Conservation (phyloP, 371 early-diverging fungal species). For the Nematocida minor region DNA sequence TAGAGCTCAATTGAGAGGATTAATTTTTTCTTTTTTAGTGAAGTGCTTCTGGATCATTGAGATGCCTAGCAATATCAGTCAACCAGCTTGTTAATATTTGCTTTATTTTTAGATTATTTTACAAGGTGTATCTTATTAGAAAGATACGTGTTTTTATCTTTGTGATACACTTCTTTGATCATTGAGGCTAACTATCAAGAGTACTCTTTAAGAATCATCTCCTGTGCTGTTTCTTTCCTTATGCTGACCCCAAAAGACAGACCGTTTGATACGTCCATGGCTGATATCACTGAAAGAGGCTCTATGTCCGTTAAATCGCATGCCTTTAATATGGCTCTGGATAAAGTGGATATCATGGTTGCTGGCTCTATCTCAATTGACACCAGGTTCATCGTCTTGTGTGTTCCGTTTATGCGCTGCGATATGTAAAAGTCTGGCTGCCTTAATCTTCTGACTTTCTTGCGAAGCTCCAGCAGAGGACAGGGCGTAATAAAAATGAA, state of each 20-base stretch:
- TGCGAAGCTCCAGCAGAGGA: background rate
- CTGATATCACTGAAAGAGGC: background rate
- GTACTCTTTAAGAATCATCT: background rate
- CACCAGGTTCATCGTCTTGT: background rate
- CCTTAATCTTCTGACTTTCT: background rate
- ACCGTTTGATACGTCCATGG: background rate
- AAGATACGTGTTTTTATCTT: too few species aligned
- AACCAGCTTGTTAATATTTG: too few species aligned
- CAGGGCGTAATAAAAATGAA: constrained; percentile 35
- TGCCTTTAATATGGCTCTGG: constrained; percentile 6
- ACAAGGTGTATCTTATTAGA: too few species aligned
- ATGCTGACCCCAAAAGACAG: background rate
- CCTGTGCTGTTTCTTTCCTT: background rate
- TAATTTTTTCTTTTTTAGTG: too few species aligned
- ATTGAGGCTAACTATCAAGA: background rate
- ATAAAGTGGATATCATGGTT: background rate
- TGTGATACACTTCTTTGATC: too few species aligned
- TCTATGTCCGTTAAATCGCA: background rate
- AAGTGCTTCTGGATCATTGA: too few species aligned
- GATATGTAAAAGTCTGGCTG: background rate
- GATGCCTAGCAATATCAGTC: too few species aligned
- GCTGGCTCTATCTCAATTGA: background rate
- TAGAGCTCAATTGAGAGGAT: too few species aligned
- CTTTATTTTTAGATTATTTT: too few species aligned
- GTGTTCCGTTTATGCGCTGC: background rate